A percentile compares a stretch with the other conserved stretches of the same genome.
phyloP scores from a whole-genome alignment of 495 filamentous ascomycete genomes.

The Pyronema omphalodes region DNA sequence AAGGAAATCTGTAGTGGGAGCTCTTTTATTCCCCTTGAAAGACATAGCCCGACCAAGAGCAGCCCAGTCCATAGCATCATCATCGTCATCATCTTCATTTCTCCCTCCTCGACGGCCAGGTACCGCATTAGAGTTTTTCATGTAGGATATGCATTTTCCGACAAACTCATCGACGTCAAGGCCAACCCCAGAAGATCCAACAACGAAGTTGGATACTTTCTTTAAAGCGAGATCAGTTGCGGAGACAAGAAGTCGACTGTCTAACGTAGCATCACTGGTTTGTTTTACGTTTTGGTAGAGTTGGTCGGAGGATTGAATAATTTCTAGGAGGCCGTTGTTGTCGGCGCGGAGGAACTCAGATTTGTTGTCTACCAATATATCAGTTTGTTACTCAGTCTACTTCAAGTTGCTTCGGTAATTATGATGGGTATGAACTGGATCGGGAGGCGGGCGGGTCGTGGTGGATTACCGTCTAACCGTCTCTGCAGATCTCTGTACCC shows the following conservation, averaged over 20 bases:
- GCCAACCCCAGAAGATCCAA: constrained; percentile 49
- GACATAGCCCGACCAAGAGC: constrained; percentile 60
- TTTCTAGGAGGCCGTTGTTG: constrained; percentile 42
- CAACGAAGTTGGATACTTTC: constrained; percentile 34
- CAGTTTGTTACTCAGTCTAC: constrained; percentile 1
- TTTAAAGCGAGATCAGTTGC: constrained; percentile 61
- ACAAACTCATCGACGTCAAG: constrained; percentile 90
- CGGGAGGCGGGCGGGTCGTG: background rate
- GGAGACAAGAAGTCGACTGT: constrained; percentile 63
- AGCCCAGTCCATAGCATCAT: constrained; percentile 75
- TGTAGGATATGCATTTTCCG: constrained; percentile 73
- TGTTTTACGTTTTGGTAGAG: constrained; percentile 59
- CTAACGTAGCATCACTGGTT: constrained; percentile 79
- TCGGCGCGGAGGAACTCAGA: constrained; percentile 43
- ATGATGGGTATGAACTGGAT: background rate
- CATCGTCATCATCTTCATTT: constrained; percentile 36
- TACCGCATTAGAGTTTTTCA: constrained; percentile 34
- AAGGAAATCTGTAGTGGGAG: constrained; percentile 64
- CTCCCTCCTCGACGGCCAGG: constrained; percentile 25
- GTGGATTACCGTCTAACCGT: constrained; percentile 40
- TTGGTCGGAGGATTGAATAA: constrained; percentile 43
- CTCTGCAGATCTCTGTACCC: constrained; percentile 46
- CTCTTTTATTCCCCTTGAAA: constrained; percentile 51
- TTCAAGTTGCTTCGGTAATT: too few relatives aligned
- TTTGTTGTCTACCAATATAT: constrained; percentile 36